phyloP scores from a whole-genome alignment of 208 protist species.

The Tritrichomonas musculus region DNA sequence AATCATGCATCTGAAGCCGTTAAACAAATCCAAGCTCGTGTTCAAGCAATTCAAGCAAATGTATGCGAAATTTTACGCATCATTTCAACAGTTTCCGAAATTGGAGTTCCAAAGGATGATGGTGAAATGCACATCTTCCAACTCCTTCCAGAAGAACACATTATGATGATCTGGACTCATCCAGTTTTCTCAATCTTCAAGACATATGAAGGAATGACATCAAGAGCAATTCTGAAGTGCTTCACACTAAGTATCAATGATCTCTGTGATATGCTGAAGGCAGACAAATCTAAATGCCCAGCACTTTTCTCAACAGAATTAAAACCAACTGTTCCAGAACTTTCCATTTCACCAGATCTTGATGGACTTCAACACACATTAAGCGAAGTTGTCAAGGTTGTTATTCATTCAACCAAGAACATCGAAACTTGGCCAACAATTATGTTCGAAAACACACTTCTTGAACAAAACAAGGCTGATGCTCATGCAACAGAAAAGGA shows the following conservation, averaged over 20 bases:
- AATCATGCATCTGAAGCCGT: neutral
- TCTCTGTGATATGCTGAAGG: neutral
- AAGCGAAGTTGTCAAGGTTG: neutral
- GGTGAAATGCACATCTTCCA: neutral
- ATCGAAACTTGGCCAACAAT: neutral
- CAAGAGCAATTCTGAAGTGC: neutral
- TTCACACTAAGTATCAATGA: neutral
- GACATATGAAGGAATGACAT: conserved; percentile 23
- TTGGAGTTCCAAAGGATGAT: neutral
- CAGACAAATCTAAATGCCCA: neutral
- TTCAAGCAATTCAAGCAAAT: neutral
- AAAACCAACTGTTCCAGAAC: neutral
- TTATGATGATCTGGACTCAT: neutral
- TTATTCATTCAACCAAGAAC: neutral
- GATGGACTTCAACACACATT: neutral
- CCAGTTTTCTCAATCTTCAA: neutral
- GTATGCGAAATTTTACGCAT: neutral
- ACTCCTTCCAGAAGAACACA: neutral
- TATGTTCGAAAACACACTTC: neutral
- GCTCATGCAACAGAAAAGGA: neutral
- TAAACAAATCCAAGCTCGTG: neutral
- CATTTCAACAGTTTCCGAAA: neutral
- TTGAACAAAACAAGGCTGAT: neutral
- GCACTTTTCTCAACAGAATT: neutral
- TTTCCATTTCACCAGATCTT: neutral